Evolutionary conservation across 2,329 filamentous ascomycete genomes (phyloP), one percentile per base, ranked within the genome.

Genomic region (Colletotrichum liaoningense): DNA sequence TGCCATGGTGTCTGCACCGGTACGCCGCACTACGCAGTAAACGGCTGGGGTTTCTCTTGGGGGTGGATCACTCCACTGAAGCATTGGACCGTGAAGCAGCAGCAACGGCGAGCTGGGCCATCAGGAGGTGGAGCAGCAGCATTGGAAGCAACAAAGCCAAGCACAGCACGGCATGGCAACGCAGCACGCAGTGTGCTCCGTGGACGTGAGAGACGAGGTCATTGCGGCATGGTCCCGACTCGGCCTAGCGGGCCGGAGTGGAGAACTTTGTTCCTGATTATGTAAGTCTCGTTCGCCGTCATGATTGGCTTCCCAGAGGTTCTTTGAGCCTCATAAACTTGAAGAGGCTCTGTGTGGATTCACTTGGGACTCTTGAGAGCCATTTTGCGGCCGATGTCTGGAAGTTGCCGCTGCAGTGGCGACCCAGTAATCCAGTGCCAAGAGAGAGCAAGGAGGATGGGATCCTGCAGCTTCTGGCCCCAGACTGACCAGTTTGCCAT

Each of bases 381-480:
- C 26, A 67, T 62, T 62, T 58, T 49, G 49, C 46, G 67, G 62
- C 63, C 63, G 63, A 60, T 67, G 55, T 55, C 63, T 66, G 54
- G 30, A 59, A 28, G 56, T 46, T 67, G 38, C 68, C 68, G 63
- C 30, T 49, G 63, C 55, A 60, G 68, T 71, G 56, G 63, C 68
- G 33, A 57, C 28, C 68, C 63, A 67, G 33, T 62, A 24, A 46
- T 59, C 30, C 57, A 56, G 63, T 24, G 24, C 68, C 63, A 62
- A 57, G 46, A 35, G 26, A 14, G 56, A 67, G 56, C 46, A 67
- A 28, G 19, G 26, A 33, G 56, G 49, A 59, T 26, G 11, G 54
- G 42, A 54, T 35, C 60, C 66, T 69, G 66, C 70, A 52, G 35
- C 52, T 55, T 49, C 42, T 49, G 42, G 42, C 42, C 16, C 19